Evolutionary conservation across 1,139 yeast genomes (phyloP).

Genomic region (Sugiyamaella novakii): DNA sequence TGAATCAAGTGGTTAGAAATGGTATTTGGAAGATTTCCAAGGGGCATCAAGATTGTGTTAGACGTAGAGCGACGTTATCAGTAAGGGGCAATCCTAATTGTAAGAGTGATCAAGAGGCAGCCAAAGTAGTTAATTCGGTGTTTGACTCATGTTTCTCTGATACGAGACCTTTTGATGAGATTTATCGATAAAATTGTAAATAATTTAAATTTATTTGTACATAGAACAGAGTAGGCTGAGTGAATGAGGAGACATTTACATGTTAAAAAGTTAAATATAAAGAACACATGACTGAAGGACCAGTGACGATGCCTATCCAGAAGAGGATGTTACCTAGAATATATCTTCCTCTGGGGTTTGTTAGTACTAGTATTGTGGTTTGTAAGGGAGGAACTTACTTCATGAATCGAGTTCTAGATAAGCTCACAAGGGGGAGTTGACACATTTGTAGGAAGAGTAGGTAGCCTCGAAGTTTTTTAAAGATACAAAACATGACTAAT

Average conservation of each 20-base stretch:
- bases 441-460: conserved; percentile 79
- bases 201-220: conserved; percentile 11
- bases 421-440: conserved; percentile 51
- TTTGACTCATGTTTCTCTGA: conserved; percentile 94
- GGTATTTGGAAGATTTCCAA: conserved; percentile 61
- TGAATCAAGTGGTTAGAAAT: conserved; percentile 73
- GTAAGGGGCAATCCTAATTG: conserved; percentile 88
- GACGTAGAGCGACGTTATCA: conserved; percentile 81
- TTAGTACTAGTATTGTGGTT: background rate
- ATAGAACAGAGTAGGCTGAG: background rate
- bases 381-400: conserved; percentile 30
- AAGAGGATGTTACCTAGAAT: conserved; percentile 79
- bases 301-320: conserved; percentile 90
- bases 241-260: background rate
- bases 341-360: conserved; percentile 44
- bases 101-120: conserved; percentile 70
- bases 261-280: conserved; percentile 71
- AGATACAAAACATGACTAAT: conserved; percentile 86
- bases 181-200: conserved; percentile 54
- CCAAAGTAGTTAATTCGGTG: conserved; percentile 75
- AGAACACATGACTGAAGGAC: conserved; percentile 88
- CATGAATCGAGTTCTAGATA: conserved; percentile 47
- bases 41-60: conserved; percentile 90
- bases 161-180: conserved; percentile 93
- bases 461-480: conserved; percentile 78